Conservation (phyloP, 1,139 yeast genomes). For the Suhomyces taliae region DNA sequence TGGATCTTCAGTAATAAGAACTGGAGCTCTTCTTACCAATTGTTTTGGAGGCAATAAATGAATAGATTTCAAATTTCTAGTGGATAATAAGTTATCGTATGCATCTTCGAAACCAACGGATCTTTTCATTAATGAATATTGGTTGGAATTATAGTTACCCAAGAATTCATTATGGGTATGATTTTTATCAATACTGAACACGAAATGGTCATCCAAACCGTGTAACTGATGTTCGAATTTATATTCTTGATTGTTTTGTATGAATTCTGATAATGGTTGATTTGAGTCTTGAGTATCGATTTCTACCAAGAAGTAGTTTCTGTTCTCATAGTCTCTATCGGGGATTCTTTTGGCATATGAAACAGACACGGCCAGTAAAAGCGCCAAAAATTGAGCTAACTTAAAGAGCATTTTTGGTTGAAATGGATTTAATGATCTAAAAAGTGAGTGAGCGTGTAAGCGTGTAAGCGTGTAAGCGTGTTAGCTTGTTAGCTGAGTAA, state of each 20-base stretch:
- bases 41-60: conserved; percentile 52
- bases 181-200: conserved; percentile 53
- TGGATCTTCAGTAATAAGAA: conserved; percentile 22
- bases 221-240: conserved; percentile 58
- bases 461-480: too few species aligned
- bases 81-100: conserved; percentile 29
- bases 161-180: conserved; percentile 35
- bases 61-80: conserved; percentile 39
- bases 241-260: conserved; percentile 34
- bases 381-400: conserved; percentile 2
- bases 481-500: too few species aligned
- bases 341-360: conserved; percentile 20
- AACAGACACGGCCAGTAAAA: conserved; percentile 1
- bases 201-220: conserved; percentile 60
- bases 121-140: conserved; percentile 28
- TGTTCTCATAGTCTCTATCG: conserved; percentile 36
- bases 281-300: conserved; percentile 35
- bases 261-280: conserved; percentile 32
- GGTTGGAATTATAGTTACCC: conserved; percentile 39
- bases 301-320: conserved; percentile 61
- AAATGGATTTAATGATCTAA: background rate
- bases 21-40: conserved; percentile 49
- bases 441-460: too few species aligned
- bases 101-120: conserved; percentile 24
- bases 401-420: conserved; percentile 3